Conservation (phyloP, 805 yeast species). For the Nakazawaea populi region DNA sequence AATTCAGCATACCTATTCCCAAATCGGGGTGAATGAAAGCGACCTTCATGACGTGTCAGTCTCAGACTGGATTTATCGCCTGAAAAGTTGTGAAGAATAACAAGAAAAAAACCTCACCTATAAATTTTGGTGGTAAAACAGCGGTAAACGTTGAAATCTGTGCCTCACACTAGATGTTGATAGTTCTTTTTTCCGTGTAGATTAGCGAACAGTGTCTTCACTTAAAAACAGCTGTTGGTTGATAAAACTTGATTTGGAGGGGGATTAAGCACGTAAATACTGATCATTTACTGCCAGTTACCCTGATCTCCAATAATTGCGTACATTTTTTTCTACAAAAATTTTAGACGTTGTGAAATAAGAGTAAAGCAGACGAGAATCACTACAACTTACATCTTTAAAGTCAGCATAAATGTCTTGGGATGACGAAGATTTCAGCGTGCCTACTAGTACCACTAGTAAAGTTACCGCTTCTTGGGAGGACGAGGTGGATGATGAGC, state of each 20-base stretch:
- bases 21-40: constrained; percentile 94
- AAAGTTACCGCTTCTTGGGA: constrained; percentile 73
- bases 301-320: no score
- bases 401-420: constrained; percentile 7
- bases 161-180: no score
- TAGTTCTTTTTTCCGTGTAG: no score
- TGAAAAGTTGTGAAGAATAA: neutral
- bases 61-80: neutral
- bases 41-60: constrained; percentile 35
- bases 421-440: constrained; percentile 89
- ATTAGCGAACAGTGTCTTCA: no score
- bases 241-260: no score
- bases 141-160: no score
- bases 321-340: no score
- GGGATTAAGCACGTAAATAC: no score
- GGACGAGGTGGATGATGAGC: constrained; percentile 71
- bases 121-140: neutral
- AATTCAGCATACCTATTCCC: constrained; percentile 60
- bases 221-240: no score
- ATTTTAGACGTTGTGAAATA: no score
- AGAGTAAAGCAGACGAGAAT: no score
- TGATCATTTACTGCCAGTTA: no score
- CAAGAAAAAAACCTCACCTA: neutral
- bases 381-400: neutral
- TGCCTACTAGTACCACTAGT: constrained; percentile 45